phyloP scores from a whole-genome alignment of 441 rosid species.

The Omphalea diandra region DNA sequence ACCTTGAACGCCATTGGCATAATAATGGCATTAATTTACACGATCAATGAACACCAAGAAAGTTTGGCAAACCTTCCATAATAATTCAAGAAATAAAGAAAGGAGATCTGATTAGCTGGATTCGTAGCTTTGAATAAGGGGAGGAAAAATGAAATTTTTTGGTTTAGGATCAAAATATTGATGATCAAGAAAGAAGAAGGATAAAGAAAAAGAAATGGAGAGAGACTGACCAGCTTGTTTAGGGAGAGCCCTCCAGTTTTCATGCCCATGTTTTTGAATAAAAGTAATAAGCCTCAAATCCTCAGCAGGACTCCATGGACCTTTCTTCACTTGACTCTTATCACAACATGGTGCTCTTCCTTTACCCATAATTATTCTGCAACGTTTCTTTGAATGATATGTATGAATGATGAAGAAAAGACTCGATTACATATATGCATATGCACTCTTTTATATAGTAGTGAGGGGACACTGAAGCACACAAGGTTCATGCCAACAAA shows the following conservation, averaged over 20 bases:
- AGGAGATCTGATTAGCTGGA: too few relatives aligned
- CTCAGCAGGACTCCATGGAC: constrained; percentile 52
- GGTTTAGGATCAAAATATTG: neutral
- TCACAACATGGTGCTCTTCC: constrained; percentile 46
- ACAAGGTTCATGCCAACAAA: constrained; percentile 30
- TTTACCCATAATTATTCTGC: constrained; percentile 40
- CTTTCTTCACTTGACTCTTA: constrained; percentile 38
- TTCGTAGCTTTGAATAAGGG: too few relatives aligned
- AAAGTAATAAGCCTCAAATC: constrained; percentile 38
- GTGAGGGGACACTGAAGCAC: neutral
- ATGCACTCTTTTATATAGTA: constrained; percentile 4
- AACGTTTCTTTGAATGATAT: too few relatives aligned
- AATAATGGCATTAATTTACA: neutral
- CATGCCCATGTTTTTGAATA: constrained; percentile 46
- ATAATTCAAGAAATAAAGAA: neutral
- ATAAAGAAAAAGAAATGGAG: constrained; percentile 1
- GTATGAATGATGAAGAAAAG: too few relatives aligned
- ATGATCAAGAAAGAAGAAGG: neutral
- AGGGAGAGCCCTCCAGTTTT: constrained; percentile 45
- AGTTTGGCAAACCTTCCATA: neutral
- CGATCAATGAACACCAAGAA: neutral
- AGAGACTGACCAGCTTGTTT: constrained; percentile 37
- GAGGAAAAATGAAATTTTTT: neutral
- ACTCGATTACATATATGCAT: neutral
- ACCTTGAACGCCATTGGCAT: neutral